Evolutionary conservation across 108 stramenopile genomes (phyloP), one percentile per base, ranked within the genome.

Genomic region (Skeletonema potamos): DNA sequence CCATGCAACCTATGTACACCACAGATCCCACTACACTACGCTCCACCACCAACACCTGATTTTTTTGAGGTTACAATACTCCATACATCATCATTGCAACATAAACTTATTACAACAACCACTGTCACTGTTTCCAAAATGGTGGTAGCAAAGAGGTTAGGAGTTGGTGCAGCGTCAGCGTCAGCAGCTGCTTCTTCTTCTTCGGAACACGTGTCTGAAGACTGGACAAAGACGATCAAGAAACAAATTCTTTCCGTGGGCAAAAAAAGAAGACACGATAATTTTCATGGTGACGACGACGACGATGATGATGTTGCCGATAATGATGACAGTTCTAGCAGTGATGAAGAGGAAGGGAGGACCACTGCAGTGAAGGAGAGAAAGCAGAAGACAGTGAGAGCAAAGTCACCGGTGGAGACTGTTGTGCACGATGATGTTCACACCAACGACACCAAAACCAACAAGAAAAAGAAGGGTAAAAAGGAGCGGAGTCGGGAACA

Each of bases 321-420:
- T n/a, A 43, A 82, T 37, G 72, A 74, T 32, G 59, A 76, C 36
- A 27, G 51, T 48, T 64, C 62, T 8, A 82, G 76, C 22, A 84
- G 82, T 28, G 82, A 76, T 11, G 87, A 84, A 36, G 92, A 90
- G 20, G 74, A 72, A 32, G 89, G 92, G 17, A 69, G 92, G 37
- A 93, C 88, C 1, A 65, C 72, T 22, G 87, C 86, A 51, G 83
- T 73, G 1, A 44, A 55, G 64, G 72, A 59, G 33, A 15, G 48
- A 51, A 82, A 30, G 57, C 55, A 24, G 39, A 60, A 63, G 56
- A 68, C 59, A 27, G 4, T n/a, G 1, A 41, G 39, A 28, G n/a
- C n/a, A n/a, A n/a, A n/a, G n/a, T n/a, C n/a, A n/a, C n/a, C n/a
- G n/a, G n/a, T n/a, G n/a, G n/a, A n/a, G n/a, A n/a, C n/a, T n/a